Evolutionary conservation across 257 asterid species (phyloP), one percentile per base, ranked within the genome.

Genomic region (Penstemon davidsonii): DNA sequence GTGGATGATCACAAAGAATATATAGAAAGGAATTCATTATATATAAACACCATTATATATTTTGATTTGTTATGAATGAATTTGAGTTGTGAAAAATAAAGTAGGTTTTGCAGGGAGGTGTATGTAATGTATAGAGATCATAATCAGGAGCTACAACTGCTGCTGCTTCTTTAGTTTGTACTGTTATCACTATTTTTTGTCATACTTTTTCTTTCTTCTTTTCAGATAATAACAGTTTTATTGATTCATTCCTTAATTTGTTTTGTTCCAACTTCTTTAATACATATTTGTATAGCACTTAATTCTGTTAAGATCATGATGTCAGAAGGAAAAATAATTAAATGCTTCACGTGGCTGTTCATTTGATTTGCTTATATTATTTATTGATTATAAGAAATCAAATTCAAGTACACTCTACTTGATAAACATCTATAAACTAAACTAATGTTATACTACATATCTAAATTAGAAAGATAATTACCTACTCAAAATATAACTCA

Each of bases 101-200:
- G 59, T 81, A 75, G 86, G 73, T 51, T 56, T 72, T 83, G 75
- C 87, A 72, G 79, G 76, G 73, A 78, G 77, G 70, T 77, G 82
- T 81, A 79, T 83, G 86, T 79, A 81, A 79, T 83, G 86, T 79
- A 81, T 81, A 80, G 83, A 79, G 68, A 78, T 74, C 76, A 73
- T 70, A 70, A 72, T 73, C 82, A 70, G 60, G 79, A 54, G 73
- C 78, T 70, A 66, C 79, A 76, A 77, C 78, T 73, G 79, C 77
- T 80, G 49, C 67, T 77, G 67, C 82, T 66, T 73, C 55, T 84
- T 62, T 76, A 78, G 59, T 77, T 55, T 67, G 5, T 18, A 10
- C 55, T 79, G 64, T 80, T 76, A 62, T 75, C 71, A 42, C 63
- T 64, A 49, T 64, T 68, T 47, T 67, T 60, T 73, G 42, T 75